A percentile compares a stretch with the other conserved stretches of the same genome.
Evolutionary conservation across 2,329 filamentous ascomycete species (phyloP).

Genomic region (Trichoderma atroviride): DNA sequence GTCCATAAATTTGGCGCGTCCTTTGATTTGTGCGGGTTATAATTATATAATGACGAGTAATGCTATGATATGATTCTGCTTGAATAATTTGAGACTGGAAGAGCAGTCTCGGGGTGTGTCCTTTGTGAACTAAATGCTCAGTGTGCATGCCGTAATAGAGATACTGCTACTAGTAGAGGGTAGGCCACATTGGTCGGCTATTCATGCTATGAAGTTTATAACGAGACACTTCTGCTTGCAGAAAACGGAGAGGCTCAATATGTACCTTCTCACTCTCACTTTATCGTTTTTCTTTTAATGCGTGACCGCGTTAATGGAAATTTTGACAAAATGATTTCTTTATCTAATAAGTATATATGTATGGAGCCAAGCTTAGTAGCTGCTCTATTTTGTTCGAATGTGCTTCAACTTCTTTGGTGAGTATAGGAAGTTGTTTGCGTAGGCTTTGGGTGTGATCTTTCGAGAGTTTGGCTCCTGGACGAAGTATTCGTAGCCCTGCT

Average conservation of each 20-base stretch:
- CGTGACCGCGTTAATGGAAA: not conserved
- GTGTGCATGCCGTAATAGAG: not conserved
- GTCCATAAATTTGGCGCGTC: not conserved
- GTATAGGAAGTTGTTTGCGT: constrained; percentile 95
- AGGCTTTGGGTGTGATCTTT: constrained; percentile 85
- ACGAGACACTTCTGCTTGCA: not conserved
- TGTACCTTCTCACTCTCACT: not conserved
- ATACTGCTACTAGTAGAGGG: not conserved
- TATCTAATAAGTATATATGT: constrained; percentile 4
- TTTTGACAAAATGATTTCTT: not conserved
- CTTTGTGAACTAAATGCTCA: not conserved
- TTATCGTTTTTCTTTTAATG: not conserved
- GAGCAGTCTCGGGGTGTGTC: not conserved
- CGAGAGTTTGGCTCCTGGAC: constrained; percentile 95
- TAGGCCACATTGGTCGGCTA: not conserved
- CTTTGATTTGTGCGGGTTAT: not conserved
- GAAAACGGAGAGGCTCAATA: not conserved
- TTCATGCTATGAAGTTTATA: not conserved
- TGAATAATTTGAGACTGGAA: not conserved
- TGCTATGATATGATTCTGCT: not conserved
- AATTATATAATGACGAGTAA: constrained; percentile 4
- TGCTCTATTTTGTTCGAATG: constrained; percentile 72
- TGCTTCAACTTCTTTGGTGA: constrained; percentile 84
- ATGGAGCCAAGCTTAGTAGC: not conserved
- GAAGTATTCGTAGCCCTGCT: constrained; percentile 99